A percentile compares a stretch with the other conserved stretches of the same genome.
These are phyloP conservation scores for Alternaria tenuissima DNA, from an alignment of 2,329 filamentous ascomycete species.

Conservation along the genomic window DNA sequence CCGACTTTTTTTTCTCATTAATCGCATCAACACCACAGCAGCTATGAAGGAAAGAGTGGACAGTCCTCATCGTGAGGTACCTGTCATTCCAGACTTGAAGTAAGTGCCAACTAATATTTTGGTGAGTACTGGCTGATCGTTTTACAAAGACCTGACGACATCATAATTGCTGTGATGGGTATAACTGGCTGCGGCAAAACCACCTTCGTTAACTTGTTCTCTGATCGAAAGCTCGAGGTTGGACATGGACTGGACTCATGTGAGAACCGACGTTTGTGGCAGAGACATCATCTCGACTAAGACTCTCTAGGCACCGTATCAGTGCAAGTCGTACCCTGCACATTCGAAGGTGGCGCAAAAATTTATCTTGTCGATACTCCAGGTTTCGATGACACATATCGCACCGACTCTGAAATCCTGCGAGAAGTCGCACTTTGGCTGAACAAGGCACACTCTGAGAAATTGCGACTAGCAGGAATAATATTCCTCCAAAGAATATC, in stretches of 20 bases:
- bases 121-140: background rate
- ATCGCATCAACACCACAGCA: background rate
- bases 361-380: constrained; percentile 56
- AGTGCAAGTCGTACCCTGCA: constrained; percentile 10
- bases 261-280: background rate
- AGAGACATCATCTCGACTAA: background rate
- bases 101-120: background rate
- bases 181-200: constrained; percentile 54
- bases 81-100: background rate
- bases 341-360: constrained; percentile 1
- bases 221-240: constrained; percentile 15
- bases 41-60: background rate
- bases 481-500: constrained; percentile 59
- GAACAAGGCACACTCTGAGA: constrained; percentile 38
- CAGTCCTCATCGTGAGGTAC: constrained; percentile 3
- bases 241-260: constrained; percentile 18
- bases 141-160: constrained; percentile 4
- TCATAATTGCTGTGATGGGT: constrained; percentile 53
- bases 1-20: background rate
- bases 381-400: constrained; percentile 58
- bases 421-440: constrained; percentile 55
- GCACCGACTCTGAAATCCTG: constrained; percentile 57
- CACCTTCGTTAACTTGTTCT: constrained; percentile 45
- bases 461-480: constrained; percentile 53
- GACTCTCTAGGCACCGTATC: constrained; percentile 7